Conservation (phyloP, 2,329 filamentous ascomycete genomes). For the Talaromyces sp. region DNA sequence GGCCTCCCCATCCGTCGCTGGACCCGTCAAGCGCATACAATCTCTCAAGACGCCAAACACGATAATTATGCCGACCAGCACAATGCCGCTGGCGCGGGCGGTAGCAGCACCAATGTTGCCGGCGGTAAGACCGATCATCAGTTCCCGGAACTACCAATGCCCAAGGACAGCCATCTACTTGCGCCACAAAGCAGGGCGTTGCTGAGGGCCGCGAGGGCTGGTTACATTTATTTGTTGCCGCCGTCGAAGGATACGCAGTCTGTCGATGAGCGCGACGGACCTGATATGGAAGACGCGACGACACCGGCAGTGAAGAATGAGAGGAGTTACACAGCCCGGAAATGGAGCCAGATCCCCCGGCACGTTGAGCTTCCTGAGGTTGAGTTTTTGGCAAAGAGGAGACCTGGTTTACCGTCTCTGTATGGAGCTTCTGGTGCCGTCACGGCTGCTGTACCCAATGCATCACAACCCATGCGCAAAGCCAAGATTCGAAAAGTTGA, state of each 20-base stretch:
- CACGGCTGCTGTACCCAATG: constrained; percentile 19
- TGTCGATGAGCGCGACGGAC: constrained; percentile 36
- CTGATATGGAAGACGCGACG: constrained; percentile 35
- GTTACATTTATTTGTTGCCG: constrained; percentile 69
- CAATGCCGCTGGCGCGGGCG: constrained; percentile 24
- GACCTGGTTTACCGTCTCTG: constrained; percentile 56
- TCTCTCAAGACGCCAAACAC: constrained; percentile 63
- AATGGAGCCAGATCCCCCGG: constrained; percentile 57
- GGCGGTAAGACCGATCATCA: constrained; percentile 23
- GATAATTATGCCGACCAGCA: constrained; percentile 49
- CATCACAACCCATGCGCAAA: constrained; percentile 62
- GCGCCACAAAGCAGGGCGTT: constrained; percentile 77
- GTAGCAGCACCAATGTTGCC: constrained; percentile 21
- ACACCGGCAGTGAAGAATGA: constrained; percentile 30
- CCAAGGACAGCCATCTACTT: constrained; percentile 75
- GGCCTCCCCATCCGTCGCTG: constrained; percentile 89
- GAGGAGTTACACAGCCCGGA: constrained; percentile 54
- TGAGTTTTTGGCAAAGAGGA: constrained; percentile 60
- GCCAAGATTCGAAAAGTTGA: constrained; percentile 77
- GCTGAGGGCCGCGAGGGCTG: constrained; percentile 74
- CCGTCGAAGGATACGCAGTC: constrained; percentile 23
- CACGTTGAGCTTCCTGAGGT: constrained; percentile 57
- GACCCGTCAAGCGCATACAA: constrained; percentile 66
- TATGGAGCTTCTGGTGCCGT: constrained; percentile 40
- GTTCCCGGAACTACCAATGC: constrained; percentile 78